Percentiles rank a stretch among this genome's conserved stretches.
phyloP scores from a whole-genome alignment of 2,329 filamentous ascomycete species.

The Stachybotrys elegans region DNA sequence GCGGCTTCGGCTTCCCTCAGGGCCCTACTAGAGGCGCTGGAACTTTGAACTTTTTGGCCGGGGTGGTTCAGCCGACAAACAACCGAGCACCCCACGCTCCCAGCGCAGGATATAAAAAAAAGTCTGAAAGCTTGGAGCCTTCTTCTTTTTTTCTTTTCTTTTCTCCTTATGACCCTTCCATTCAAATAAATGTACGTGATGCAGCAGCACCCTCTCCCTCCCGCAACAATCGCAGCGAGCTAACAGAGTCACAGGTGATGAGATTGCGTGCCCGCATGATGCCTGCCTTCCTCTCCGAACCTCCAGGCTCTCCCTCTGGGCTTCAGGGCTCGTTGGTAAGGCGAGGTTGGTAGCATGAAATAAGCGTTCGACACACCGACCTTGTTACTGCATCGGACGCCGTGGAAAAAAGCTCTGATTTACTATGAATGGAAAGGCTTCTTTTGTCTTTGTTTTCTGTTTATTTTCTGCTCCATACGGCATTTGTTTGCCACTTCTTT shows the following conservation, averaged over 20 bases:
- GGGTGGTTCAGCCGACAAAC: conserved; percentile 19
- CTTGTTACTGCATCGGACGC: conserved; percentile 98
- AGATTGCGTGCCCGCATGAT: conserved; percentile 98
- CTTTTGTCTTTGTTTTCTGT: conserved; percentile 7
- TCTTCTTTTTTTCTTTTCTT: conserved; percentile 46
- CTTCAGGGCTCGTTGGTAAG: conserved; percentile 78
- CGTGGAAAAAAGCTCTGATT: conserved; percentile 94
- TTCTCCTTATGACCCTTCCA: conserved; percentile 85
- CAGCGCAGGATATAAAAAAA: no score
- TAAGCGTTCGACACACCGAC: conserved; percentile 99
- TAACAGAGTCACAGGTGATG: conserved; percentile 74
- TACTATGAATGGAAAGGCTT: conserved; percentile 36
- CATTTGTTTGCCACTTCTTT: not conserved
- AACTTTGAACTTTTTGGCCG: no score
- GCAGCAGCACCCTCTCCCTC: conserved; percentile 11
- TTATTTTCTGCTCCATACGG: not conserved
- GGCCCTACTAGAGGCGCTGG: no score
- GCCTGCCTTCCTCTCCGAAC: conserved; percentile 59
- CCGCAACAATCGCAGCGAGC: conserved; percentile 9
- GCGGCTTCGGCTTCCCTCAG: no score
- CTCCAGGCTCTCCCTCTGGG: conserved; percentile 81
- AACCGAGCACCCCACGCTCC: conserved; percentile 11
- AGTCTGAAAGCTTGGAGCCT: conserved; percentile 17
- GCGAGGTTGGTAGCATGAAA: conserved; percentile 74
- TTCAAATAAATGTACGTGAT: conserved; percentile 85